These are phyloP conservation scores for Claviceps humidiphila DNA, from an alignment of 2,329 filamentous ascomycete species.

Conservation along the genomic window DNA sequence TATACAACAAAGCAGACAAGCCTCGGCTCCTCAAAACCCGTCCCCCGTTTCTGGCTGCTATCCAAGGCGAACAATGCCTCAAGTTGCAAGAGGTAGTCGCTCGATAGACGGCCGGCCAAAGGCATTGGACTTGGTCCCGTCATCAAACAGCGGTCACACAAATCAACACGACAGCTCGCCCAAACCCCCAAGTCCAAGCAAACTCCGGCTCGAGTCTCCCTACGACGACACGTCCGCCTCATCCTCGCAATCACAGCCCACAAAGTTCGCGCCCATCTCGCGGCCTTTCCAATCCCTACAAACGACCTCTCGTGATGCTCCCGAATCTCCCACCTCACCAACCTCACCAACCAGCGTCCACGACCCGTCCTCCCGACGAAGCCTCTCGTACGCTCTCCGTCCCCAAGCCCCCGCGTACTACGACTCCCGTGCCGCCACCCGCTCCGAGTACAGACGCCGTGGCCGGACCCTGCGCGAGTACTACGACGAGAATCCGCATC, in stretches of 20 bases:
- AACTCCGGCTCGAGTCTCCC: neutral
- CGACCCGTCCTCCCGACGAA: conserved; percentile 12
- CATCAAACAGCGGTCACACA: neutral
- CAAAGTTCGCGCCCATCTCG: neutral
- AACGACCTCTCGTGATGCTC: neutral
- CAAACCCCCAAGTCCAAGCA: neutral
- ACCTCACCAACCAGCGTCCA: neutral
- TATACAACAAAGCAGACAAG: too few species aligned
- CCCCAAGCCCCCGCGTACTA: conserved; percentile 24
- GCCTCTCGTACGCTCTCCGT: conserved; percentile 22
- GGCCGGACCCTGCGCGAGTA: conserved; percentile 25
- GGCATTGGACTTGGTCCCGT: neutral
- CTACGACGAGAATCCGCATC: conserved; percentile 24
- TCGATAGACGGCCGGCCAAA: conserved; percentile 9
- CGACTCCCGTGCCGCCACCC: conserved; percentile 25
- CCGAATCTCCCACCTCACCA: neutral
- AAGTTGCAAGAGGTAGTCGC: conserved; percentile 16
- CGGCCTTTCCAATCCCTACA: neutral
- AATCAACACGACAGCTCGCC: neutral
- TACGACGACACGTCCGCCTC: neutral
- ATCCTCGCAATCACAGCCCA: neutral
- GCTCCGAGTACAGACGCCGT: conserved; percentile 21
- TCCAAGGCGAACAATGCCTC: conserved; percentile 13
- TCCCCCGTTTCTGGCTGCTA: too few species aligned
- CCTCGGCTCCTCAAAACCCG: too few species aligned